Base-by-base conservation (phyloP, 345 rosid species). In the Murraya paniculata region DNA sequence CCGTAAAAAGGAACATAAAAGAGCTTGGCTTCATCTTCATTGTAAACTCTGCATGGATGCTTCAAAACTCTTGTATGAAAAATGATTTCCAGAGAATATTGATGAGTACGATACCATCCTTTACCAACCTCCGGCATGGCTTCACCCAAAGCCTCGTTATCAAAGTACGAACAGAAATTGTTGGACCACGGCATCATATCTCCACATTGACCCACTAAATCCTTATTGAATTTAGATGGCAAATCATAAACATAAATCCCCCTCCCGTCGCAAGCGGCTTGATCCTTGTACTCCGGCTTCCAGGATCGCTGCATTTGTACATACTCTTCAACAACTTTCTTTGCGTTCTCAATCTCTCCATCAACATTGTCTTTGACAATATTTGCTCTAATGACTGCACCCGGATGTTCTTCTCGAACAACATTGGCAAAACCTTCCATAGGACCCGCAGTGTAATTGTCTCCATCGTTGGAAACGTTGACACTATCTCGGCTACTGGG, bases 1-100 rank as follows among this genome's bases (percentile, higher is more conserved):
- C 96, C 97, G 67, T 87, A 93, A 55, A 82, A 95, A 5, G 96
- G 98, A 8, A 95, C 98, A 76, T 91, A 93, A 66, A 90, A 95
- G 55, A 95, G 89, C 84, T 88, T 93, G 0, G 94, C 97, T 81
- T 87, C 83, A 33, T 77, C 81, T 71, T 89, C 91, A 4, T 87
- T 78, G 78, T 87, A 86, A 79, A 92, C 94, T 81, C 99, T 82
- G 88, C 97, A 93, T 0, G 87, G 94, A 84, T 92, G 98, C 82
- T 87, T 95, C 86, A 92, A 78, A 67, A 89, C 84, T 75, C 87
- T 88, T 6, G 88, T 64, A 75, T 95, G 99, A 61, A 95, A 93
- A 24, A 93, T 92, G 2, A 91, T 91, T 80, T 95, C 98, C 27
- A 95, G 83, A 7, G 94, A 74, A 64, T 93, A 93, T 80, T 92